Base-by-base conservation (phyloP, 2,329 filamentous ascomycete species). In the Venturia carpophila region DNA sequence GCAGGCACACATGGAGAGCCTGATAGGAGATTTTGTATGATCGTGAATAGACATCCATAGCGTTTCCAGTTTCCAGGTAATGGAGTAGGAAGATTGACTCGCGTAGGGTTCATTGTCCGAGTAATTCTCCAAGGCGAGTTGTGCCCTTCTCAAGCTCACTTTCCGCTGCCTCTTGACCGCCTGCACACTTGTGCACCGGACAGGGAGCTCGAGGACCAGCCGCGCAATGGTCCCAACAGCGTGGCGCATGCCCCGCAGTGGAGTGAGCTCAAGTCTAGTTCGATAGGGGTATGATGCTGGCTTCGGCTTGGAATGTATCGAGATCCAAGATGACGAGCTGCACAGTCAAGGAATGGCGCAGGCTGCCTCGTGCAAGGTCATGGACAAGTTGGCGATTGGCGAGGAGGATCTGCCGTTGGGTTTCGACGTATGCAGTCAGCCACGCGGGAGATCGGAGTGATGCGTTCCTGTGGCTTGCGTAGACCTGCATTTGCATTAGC, bases 311-410 rank as follows among this genome's bases (percentile, higher is more conserved):
- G 24, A 30, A 27, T 11, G 24, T 39, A 34, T 58, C 52, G 30
- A 58, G 52, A 58, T 58, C 52, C 52, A 58, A 58, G 52, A 58
- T 58, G 52, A 58, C 19, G 52, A 58, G 52, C 52, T 37, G 52
- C 52, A 37, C 52, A 37, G 52, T 34, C 19, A 58, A 58, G 52
- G 30, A 58, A 58, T 58, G 52, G 34, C 52, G 52, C 52, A 58
- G 24, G 27, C 37, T 37, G 52, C 52, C 30, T 58, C 52, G 52
- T 58, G 52, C 52, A 34, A 58, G 52, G 52, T 58, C 52, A 58
- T 34, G 52, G 52, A 56, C 30, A n/a, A 37, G 11, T 56, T 56
- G 6, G 52, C 52, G 52, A 56, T 56, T 56, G 30, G 52, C 52
- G 52, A 37, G 19, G 27, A 34, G 17, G 52, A 58, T 58, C 52